Base-by-base conservation (phyloP, 2,329 filamentous ascomycete genomes). In the Stachybotrys chartarum region DNA sequence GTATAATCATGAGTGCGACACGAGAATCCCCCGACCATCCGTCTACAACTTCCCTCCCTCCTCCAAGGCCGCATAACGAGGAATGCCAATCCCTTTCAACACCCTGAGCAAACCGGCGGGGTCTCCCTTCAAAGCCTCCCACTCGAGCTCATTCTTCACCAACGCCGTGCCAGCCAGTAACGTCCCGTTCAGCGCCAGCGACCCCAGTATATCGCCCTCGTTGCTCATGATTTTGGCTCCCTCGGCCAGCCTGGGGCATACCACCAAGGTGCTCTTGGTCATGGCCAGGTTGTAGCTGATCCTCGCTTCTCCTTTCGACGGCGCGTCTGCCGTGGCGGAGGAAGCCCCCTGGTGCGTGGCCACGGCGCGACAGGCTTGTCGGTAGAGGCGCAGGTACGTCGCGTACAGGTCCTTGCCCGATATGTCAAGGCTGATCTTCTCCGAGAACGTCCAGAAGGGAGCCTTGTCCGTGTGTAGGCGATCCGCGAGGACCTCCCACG, bases 261-360 rank as follows among this genome's bases (percentile, higher is more conserved):
- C 57, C 0, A 79, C 80, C 65, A 87, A 74, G 1, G 70, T 72
- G 16, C 68, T 69, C 56, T 72, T 70, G 18, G 83, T 86, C 71
- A 87, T 75, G 52, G 79, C 83, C 59, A 86, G 68, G 63, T 86
- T 87, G 66, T 87, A 87, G 67, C 82, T 85, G 51, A 86, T 82
- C n/a, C 61, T 62, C 0, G 81, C 76, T 58, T 77, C 73, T 4
- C 74, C 75, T 5, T 69, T 66, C 1, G 54, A 52, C 12, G 69
- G 65, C 3, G 65, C 66, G 2, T 66, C 62, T 0, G 57, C 57
- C 7, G 48, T 35, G 1, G 30, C 46, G 11, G 50, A 24, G 7
- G 50, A 46, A 10, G 54, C 52, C 2, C 54, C 58, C 1, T 56
- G 44, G 14, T 63, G 55, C 24, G 45, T 51, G 5, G 59, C 59